Evolutionary conservation across 225 moss, liverwort and hornwort genomes (phyloP).

Genomic region (Asterella californica): DNA sequence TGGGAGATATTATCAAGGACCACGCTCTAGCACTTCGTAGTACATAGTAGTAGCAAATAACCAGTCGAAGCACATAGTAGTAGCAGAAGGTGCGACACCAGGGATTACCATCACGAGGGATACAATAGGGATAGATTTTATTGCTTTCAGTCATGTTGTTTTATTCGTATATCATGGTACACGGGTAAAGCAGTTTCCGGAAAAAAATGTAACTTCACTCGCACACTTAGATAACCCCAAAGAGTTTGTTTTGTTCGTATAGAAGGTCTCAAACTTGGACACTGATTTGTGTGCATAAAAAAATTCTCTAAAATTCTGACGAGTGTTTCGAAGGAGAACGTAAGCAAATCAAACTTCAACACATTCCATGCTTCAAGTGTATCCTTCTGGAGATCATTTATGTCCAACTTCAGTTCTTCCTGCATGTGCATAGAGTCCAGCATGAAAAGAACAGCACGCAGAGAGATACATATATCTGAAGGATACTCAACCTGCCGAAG

Average conservation of each 20-base stretch:
- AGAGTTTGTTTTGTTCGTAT: too few relatives aligned
- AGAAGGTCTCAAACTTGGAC: too few relatives aligned
- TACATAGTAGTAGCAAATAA: too few relatives aligned
- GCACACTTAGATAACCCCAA: too few relatives aligned
- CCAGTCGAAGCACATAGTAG: too few relatives aligned
- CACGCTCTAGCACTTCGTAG: too few relatives aligned
- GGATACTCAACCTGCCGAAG: conserved; percentile 62
- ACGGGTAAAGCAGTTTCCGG: too few relatives aligned
- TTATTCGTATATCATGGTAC: too few relatives aligned
- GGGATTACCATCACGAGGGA: not conserved
- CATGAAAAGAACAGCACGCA: not conserved
- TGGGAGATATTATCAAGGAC: not conserved
- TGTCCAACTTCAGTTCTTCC: too few relatives aligned
- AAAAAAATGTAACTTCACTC: too few relatives aligned
- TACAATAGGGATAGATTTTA: too few relatives aligned
- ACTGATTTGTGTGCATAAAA: not conserved
- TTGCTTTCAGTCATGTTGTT: not conserved
- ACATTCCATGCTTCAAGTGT: not conserved
- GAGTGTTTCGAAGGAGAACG: not conserved
- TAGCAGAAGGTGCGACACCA: not conserved
- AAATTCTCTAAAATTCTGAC: not conserved
- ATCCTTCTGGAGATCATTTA: not conserved
- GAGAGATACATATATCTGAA: not conserved
- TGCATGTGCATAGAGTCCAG: not conserved
- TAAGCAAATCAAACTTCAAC: not conserved